phyloP scores from a whole-genome alignment of 495 filamentous ascomycete species.

The Cercophora sp. region DNA sequence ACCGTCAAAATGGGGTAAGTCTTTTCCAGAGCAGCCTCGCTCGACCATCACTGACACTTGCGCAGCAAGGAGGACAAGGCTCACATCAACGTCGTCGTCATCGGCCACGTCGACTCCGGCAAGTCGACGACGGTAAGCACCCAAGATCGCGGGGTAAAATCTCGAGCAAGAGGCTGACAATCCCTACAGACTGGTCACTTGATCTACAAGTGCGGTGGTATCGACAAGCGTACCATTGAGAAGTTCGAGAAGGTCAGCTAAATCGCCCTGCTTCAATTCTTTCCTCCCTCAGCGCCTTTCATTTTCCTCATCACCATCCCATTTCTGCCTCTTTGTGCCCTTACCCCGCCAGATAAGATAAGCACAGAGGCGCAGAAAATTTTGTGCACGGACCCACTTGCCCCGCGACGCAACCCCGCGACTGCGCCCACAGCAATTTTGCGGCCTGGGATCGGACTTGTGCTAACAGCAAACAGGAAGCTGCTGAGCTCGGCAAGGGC shows the following conservation, averaged over 20 bases:
- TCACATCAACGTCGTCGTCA: constrained; percentile 98
- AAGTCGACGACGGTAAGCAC: constrained; percentile 89
- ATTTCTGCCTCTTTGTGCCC: constrained; percentile 12
- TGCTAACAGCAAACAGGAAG: constrained; percentile 61
- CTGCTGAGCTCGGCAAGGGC: constrained; percentile 98
- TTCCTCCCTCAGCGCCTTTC: constrained; percentile 3
- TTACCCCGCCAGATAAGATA: constrained; percentile 24
- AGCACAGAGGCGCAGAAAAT: constrained; percentile 19
- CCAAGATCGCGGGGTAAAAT: no score
- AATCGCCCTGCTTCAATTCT: constrained; percentile 14
- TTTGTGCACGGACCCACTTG: constrained; percentile 30
- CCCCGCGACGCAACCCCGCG: constrained; percentile 12
- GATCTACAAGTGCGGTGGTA: constrained; percentile 99
- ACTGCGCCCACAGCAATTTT: background rate
- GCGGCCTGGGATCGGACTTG: background rate
- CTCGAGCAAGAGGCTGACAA: constrained; percentile 3
- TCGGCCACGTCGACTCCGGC: constrained; percentile 99
- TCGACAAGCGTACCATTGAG: constrained; percentile 99
- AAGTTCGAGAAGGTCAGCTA: constrained; percentile 98
- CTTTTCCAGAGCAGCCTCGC: background rate
- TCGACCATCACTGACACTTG: constrained; percentile 19
- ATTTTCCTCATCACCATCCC: constrained; percentile 8
- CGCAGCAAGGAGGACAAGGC: constrained; percentile 75
- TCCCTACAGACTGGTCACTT: constrained; percentile 63
- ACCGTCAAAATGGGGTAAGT: constrained; percentile 33